Evolutionary conservation across 352 stramenopile genomes (phyloP).

Genomic region (Phytophthora lateralis): DNA sequence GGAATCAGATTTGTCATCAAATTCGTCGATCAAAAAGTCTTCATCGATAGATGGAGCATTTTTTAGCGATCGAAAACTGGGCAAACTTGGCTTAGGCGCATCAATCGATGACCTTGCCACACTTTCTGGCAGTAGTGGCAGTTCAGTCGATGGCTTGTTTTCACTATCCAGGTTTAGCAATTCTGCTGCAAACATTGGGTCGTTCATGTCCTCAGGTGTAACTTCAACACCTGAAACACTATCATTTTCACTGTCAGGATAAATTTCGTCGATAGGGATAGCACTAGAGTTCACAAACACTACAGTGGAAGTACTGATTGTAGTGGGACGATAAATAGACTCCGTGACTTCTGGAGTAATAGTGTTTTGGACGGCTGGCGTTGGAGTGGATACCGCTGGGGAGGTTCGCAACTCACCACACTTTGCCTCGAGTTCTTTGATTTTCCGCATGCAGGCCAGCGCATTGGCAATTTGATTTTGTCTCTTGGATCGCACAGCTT

Average conservation of each 20-base stretch:
- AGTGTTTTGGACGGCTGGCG: background rate
- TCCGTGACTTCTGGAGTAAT: slow-evolving; percentile 1
- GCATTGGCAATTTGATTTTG: slow-evolving; percentile 61
- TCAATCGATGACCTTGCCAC: background rate
- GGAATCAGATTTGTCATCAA: slow-evolving; percentile 58
- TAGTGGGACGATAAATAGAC: background rate
- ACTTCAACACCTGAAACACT: slow-evolving; percentile 51
- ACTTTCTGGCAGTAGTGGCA: background rate
- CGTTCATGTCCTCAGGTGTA: slow-evolving; percentile 62
- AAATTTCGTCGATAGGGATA: slow-evolving; percentile 1
- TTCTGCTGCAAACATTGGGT: slow-evolving; percentile 56
- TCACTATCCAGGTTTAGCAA: slow-evolving; percentile 38
- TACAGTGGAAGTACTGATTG: slow-evolving; percentile 8
- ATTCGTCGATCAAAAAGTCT: slow-evolving; percentile 70
- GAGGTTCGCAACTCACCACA: slow-evolving; percentile 22
- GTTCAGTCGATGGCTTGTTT: background rate
- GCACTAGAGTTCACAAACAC: slow-evolving; percentile 21
- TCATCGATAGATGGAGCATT: slow-evolving; percentile 54
- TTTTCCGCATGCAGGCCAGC: slow-evolving; percentile 57
- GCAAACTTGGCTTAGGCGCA: background rate
- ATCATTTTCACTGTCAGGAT: slow-evolving; percentile 19
- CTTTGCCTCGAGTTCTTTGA: slow-evolving; percentile 61
- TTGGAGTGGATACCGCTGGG: background rate
- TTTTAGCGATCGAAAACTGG: slow-evolving; percentile 29
- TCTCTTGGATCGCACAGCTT: slow-evolving; percentile 61